Base-by-base conservation (phyloP, 495 filamentous ascomycete species). In the Xylaria telfairii region DNA sequence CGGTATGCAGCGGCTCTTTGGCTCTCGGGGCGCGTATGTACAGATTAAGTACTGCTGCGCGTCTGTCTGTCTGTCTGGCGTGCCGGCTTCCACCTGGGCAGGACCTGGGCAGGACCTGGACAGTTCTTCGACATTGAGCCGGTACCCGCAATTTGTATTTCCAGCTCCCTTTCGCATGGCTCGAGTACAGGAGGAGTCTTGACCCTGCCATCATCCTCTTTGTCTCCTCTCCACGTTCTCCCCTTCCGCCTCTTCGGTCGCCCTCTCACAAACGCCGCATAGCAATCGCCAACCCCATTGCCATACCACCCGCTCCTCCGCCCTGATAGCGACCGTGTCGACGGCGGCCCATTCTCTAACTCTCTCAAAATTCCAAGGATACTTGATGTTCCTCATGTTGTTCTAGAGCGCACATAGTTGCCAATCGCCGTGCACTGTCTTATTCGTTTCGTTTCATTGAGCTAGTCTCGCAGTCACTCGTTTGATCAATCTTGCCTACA, bases 381-480 rank as follows among this genome's bases (percentile, higher is more conserved):
- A 71, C 61, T 78, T 73, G 74, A 75, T 72, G 42, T 74, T 79
- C 71, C 66, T 72, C 71, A 79, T 75, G 70, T 71, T 71, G 67
- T 70, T 74, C 53, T 78, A 80, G 65, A 73, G 68, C 75, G 69
- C 70, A 74, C 71, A 37, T 74, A 65, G 68, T 61, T 49, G 49
- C 34, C 61, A 54, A 49, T 68, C 30, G 65, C 26, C 28, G 21
- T 60, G 41, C 32, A 62, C 62, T 65, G 47, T 54, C 44, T 72
- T 74, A 70, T 34, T 73, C 68, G 54, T 80, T 80, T 71, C 76
- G 71, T 81, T 83, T 80, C 70, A 77, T 79, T 75, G 83, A 85
- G 83, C 83, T 83, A 85, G 83, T 78, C 83, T 84, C 83, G 72
- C 73, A 76, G 81, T 81, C 83, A 81, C 82, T 86, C 83, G 83